Conservation (phyloP, 2,329 filamentous ascomycete genomes). For the Xylaria sp. region DNA sequence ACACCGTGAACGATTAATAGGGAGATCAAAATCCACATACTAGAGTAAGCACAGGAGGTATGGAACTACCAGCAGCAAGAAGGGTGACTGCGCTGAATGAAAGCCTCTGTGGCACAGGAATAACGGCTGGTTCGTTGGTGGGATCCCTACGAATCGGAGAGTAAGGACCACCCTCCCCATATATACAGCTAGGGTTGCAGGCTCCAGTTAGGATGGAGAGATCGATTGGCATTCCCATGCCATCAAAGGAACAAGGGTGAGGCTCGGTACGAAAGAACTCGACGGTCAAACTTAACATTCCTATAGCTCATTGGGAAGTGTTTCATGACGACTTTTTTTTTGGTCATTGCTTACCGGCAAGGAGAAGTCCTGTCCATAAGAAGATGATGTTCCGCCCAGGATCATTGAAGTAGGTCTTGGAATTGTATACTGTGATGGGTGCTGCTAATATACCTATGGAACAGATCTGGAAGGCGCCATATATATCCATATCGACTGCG, state of each 20-base stretch:
- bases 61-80: conserved; percentile 71
- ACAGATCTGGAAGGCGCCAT: conserved; percentile 74
- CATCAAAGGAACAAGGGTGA: conserved; percentile 55
- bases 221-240: conserved; percentile 53
- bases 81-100: conserved; percentile 70
- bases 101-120: conserved; percentile 66
- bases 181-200: conserved; percentile 62
- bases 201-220: conserved; percentile 42
- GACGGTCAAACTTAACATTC: conserved; percentile 69
- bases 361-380: conserved; percentile 70
- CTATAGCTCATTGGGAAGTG: conserved; percentile 48
- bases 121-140: conserved; percentile 70
- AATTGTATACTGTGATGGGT: conserved; percentile 70
- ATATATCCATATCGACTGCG: conserved; percentile 75
- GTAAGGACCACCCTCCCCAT: conserved; percentile 56
- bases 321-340: background rate
- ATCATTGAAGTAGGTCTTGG: conserved; percentile 71
- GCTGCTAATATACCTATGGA: conserved; percentile 73
- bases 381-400: conserved; percentile 75
- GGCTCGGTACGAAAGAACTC: conserved; percentile 70
- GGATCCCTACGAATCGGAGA: conserved; percentile 67
- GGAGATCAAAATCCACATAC: conserved; percentile 45
- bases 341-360: conserved; percentile 62
- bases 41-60: conserved; percentile 71
- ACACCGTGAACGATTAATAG: too few species aligned